A percentile compares a stretch with the other conserved stretches of the same genome.
Conservation (phyloP, 352 stramenopile genomes). For the Peronospora tabacina region DNA sequence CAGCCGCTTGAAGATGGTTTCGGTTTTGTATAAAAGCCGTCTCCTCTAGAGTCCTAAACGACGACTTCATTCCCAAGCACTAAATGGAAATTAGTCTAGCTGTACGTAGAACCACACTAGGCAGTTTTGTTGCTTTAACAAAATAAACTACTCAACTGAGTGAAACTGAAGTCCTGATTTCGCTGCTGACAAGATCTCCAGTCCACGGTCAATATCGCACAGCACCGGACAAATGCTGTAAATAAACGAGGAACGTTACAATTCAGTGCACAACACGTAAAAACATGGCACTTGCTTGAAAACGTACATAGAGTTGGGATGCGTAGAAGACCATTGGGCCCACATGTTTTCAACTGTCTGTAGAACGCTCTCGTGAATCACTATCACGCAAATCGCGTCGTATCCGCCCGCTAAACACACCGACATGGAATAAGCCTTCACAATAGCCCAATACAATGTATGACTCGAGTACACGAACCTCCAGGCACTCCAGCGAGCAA, state of each 20-base stretch:
- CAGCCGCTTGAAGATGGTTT: background rate
- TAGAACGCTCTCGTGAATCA: conserved; percentile 52
- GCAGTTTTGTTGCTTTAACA: background rate
- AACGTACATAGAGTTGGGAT: conserved; percentile 42
- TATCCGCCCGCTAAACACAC: conserved; percentile 85
- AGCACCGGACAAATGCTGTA: conserved; percentile 62
- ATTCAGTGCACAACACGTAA: conserved; percentile 1
- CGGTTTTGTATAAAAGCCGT: conserved; percentile 2
- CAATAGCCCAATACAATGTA: background rate
- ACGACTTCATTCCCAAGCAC: conserved; percentile 8
- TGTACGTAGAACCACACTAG: background rate
- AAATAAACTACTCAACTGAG: conserved; percentile 17
- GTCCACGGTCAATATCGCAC: conserved; percentile 40
- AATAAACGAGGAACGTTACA: background rate
- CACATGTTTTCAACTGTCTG: conserved; percentile 68
- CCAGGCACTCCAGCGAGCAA: conserved; percentile 91
- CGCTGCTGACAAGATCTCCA: conserved; percentile 1
- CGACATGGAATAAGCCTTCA: background rate
- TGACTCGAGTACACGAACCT: conserved; percentile 23
- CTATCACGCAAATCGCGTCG: conserved; percentile 92
- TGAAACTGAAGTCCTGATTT: conserved; percentile 27
- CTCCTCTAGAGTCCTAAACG: background rate
- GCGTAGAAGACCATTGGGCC: conserved; percentile 46
- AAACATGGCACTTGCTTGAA: background rate
- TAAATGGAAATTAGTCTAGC: conserved; percentile 10